Conservation (phyloP, 2,329 filamentous ascomycete genomes). For the Aspergillus jensenii region DNA sequence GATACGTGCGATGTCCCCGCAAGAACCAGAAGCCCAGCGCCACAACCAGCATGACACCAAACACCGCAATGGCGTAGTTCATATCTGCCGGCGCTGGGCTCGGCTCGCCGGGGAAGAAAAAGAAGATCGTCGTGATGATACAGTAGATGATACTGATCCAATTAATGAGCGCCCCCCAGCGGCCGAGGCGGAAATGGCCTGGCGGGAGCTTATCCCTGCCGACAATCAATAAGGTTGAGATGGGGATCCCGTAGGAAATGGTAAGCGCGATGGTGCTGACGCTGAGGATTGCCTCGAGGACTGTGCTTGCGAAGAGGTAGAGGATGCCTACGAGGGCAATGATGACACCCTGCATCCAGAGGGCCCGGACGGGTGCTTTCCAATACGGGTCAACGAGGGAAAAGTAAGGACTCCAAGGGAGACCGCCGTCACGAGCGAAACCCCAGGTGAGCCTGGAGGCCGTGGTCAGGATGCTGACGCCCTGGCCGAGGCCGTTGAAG, state of each 20-base stretch:
- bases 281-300: conserved; percentile 55
- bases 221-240: conserved; percentile 47
- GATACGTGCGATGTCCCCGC: conserved; percentile 44
- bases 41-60: conserved; percentile 56
- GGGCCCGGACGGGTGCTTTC: conserved; percentile 54
- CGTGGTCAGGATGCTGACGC: conserved; percentile 53
- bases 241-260: conserved; percentile 54
- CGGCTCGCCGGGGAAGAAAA: conserved; percentile 53
- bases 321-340: conserved; percentile 54
- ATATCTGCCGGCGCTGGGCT: conserved; percentile 50
- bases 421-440: conserved; percentile 55
- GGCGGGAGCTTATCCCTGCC: conserved; percentile 56
- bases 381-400: conserved; percentile 47
- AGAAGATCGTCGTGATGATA: conserved; percentile 54
- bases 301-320: conserved; percentile 55
- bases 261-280: conserved; percentile 59
- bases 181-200: conserved; percentile 46
- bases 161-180: conserved; percentile 44
- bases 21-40: conserved; percentile 53
- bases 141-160: conserved; percentile 55
- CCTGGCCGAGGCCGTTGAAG: conserved; percentile 57
- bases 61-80: conserved; percentile 60
- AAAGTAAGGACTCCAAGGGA: conserved; percentile 49
- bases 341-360: conserved; percentile 53
- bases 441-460: conserved; percentile 56